phyloP scores from a whole-genome alignment of 495 filamentous ascomycete species.

The Echria macrotheca region DNA sequence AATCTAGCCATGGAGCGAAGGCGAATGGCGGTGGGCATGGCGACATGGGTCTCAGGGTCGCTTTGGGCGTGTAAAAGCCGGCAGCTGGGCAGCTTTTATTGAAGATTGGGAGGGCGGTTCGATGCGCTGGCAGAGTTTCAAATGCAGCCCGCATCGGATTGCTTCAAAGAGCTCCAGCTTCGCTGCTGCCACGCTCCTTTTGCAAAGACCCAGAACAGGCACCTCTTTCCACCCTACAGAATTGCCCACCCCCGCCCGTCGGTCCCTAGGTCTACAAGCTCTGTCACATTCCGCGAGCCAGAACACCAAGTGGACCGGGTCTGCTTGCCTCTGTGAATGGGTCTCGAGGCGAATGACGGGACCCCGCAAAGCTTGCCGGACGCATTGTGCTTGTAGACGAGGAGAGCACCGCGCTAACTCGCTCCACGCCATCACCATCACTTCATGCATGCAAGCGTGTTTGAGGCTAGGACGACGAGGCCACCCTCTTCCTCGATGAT shows the following conservation, averaged over 20 bases:
- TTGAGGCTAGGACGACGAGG: too few relatives aligned
- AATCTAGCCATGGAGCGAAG: background rate
- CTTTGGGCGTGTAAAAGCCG: background rate
- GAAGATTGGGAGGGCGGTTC: slow-evolving; percentile 21
- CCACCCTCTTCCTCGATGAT: too few relatives aligned
- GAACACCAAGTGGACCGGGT: background rate
- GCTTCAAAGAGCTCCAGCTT: too few relatives aligned
- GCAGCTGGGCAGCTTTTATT: slow-evolving; percentile 8
- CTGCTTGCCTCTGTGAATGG: background rate
- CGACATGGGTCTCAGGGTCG: background rate
- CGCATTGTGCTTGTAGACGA: too few relatives aligned
- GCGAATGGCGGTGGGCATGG: background rate
- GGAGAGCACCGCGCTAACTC: too few relatives aligned
- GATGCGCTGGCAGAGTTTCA: slow-evolving; percentile 35
- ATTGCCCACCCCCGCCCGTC: too few relatives aligned
- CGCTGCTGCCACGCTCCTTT: too few relatives aligned
- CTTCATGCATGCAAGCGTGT: background rate
- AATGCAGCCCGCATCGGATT: slow-evolving; percentile 23
- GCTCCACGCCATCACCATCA: too few relatives aligned
- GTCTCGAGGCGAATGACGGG: background rate
- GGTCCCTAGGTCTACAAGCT: too few relatives aligned
- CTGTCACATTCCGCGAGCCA: too few relatives aligned
- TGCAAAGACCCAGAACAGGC: too few relatives aligned
- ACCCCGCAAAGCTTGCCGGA: background rate
- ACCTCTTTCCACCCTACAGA: too few relatives aligned